These are phyloP conservation scores for Phyllachora maydis DNA, from an alignment of 2,329 filamentous ascomycete species.

Conservation along the genomic window DNA sequence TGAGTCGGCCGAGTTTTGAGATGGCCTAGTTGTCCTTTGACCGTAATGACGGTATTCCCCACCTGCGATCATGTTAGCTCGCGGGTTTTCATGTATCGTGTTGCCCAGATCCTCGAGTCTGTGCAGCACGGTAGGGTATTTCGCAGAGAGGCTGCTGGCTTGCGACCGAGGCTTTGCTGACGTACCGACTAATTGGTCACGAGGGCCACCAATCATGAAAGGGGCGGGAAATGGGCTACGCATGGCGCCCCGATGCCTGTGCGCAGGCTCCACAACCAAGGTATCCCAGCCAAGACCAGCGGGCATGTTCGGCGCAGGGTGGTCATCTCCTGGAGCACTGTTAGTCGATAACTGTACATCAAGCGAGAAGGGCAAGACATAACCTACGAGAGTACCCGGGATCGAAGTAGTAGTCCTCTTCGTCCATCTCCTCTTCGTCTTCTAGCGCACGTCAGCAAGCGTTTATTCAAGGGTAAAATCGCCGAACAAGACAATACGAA, in stretches of 20 bases:
- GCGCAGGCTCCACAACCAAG: constrained; percentile 25
- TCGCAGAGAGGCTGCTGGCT: no score
- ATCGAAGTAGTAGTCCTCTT: constrained; percentile 42
- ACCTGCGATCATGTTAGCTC: no score
- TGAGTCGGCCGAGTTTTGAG: no score
- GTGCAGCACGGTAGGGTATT: no score
- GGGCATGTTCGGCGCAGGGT: constrained; percentile 19
- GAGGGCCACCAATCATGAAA: constrained; percentile 33
- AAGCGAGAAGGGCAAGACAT: no score
- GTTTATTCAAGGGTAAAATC: no score
- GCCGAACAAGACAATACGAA: constrained; percentile 17
- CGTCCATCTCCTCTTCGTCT: constrained; percentile 42
- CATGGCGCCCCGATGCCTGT: constrained; percentile 27
- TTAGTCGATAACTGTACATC: constrained; percentile 2
- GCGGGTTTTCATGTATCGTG: no score
- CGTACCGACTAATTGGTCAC: constrained; percentile 30
- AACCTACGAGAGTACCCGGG: constrained; percentile 35
- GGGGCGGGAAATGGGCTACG: constrained; percentile 38
- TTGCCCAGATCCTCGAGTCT: no score
- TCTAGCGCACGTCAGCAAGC: constrained; percentile 41
- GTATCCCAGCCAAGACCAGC: constrained; percentile 35
- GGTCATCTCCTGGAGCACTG: constrained; percentile 16
- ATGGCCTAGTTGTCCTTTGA: no score
- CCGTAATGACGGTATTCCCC: no score
- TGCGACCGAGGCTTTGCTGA: no score